Percentiles rank a stretch among this genome's conserved stretches.
phyloP scores from a whole-genome alignment of 2,329 filamentous ascomycete genomes.

The Colletotrichum sp. region DNA sequence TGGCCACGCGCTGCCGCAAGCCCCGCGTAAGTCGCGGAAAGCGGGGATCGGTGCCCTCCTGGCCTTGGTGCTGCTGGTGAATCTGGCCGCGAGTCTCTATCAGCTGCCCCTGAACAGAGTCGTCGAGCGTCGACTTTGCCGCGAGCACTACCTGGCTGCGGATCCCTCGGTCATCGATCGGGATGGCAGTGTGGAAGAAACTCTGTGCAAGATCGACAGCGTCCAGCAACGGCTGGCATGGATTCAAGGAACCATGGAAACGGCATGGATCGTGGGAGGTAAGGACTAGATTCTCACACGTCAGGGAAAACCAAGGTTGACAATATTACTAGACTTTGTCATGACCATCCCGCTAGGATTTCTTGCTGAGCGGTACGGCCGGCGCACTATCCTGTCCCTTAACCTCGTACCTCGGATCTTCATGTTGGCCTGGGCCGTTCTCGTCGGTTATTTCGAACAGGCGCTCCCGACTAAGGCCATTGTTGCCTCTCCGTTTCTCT shows the following conservation, averaged over 20 bases:
- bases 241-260: conserved; percentile 57
- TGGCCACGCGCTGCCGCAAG: background rate
- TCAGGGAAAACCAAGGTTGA: background rate
- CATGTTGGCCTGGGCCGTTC: conserved; percentile 44
- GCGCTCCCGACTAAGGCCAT: conserved; percentile 43
- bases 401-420: conserved; percentile 48
- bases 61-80: conserved; percentile 47
- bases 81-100: conserved; percentile 52
- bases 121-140: conserved; percentile 53
- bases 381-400: conserved; percentile 43
- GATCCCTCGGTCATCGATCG: conserved; percentile 35
- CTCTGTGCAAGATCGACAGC: conserved; percentile 57
- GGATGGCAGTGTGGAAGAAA: conserved; percentile 51
- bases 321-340: conserved; percentile 43
- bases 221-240: conserved; percentile 57
- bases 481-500: conserved; percentile 44
- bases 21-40: background rate
- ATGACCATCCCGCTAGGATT: conserved; percentile 56
- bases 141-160: conserved; percentile 49
- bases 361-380: conserved; percentile 47
- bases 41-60: conserved; percentile 36
- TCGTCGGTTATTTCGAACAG: conserved; percentile 42
- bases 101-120: conserved; percentile 52
- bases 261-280: conserved; percentile 54
- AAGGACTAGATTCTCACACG: conserved; percentile 1